Conservation (phyloP, 2,329 filamentous ascomycete genomes). For the Kalaharituber pfeilii region DNA sequence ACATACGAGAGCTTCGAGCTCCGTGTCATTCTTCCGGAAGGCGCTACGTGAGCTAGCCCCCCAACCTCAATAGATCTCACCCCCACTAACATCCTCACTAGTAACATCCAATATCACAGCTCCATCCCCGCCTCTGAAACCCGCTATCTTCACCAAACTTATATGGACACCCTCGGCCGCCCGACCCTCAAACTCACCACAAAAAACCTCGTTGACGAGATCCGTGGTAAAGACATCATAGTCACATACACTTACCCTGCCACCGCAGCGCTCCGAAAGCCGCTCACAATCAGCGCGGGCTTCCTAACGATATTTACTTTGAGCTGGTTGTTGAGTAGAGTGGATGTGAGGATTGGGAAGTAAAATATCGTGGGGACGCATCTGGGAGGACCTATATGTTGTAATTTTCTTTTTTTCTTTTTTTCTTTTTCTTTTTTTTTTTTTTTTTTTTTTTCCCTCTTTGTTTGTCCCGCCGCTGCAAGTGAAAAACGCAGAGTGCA, state of each 20-base stretch:
- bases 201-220: slow-evolving; percentile 76
- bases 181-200: slow-evolving; percentile 66
- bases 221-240: slow-evolving; percentile 64
- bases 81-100: background rate
- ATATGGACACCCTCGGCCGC: slow-evolving; percentile 82
- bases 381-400: background rate
- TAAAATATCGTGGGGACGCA: slow-evolving; percentile 22
- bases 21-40: slow-evolving; percentile 76
- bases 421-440: background rate
- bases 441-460: background rate
- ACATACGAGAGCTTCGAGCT: slow-evolving; percentile 69
- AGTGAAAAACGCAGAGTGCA: too few species aligned
- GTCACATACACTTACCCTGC: slow-evolving; percentile 74
- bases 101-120: slow-evolving; percentile 31
- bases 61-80: background rate
- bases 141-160: slow-evolving; percentile 61
- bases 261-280: slow-evolving; percentile 63
- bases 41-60: slow-evolving; percentile 47
- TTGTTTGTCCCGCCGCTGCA: too few species aligned
- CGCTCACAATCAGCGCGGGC: slow-evolving; percentile 60
- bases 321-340: slow-evolving; percentile 55
- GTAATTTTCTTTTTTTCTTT: background rate
- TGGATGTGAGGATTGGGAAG: slow-evolving; percentile 65
- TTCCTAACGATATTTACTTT: slow-evolving; percentile 56
- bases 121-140: slow-evolving; percentile 33